phyloP scores from a whole-genome alignment of 192 early-diverging fungal genomes.

The Linnemannia exigua region DNA sequence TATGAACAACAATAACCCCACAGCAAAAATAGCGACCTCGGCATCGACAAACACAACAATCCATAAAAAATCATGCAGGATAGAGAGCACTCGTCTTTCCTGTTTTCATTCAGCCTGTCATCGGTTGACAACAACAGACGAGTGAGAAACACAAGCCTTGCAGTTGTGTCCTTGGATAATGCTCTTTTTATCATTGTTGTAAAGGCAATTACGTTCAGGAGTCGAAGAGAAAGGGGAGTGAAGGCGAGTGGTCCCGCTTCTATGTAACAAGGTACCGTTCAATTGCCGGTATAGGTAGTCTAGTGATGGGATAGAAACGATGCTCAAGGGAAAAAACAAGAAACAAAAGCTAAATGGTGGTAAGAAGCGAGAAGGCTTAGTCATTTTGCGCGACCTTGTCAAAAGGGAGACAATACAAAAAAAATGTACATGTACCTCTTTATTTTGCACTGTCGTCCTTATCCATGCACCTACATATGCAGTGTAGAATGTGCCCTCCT shows the following conservation, averaged over 20 bases:
- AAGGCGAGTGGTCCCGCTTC: no score
- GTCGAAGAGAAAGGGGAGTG: neutral
- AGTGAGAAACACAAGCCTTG: neutral
- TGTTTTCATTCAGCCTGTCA: neutral
- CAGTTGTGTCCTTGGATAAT: neutral
- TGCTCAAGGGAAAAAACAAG: neutral
- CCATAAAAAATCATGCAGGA: neutral
- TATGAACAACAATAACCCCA: neutral
- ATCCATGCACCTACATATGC: neutral
- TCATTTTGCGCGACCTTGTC: neutral
- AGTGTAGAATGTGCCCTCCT: neutral
- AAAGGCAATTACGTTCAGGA: neutral
- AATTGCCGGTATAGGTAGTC: neutral
- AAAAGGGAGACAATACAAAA: neutral
- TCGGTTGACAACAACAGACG: neutral
- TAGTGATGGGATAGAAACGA: neutral
- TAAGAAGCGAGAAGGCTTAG: no score
- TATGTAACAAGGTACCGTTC: neutral
- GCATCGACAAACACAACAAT: neutral
- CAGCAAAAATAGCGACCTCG: neutral
- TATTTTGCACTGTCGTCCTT: neutral
- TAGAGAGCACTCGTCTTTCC: neutral
- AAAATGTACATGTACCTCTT: neutral
- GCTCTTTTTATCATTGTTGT: neutral
- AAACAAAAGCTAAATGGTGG: neutral